phyloP scores from a whole-genome alignment of 495 filamentous ascomycete species.

The Hyaloscypha finlandica region DNA sequence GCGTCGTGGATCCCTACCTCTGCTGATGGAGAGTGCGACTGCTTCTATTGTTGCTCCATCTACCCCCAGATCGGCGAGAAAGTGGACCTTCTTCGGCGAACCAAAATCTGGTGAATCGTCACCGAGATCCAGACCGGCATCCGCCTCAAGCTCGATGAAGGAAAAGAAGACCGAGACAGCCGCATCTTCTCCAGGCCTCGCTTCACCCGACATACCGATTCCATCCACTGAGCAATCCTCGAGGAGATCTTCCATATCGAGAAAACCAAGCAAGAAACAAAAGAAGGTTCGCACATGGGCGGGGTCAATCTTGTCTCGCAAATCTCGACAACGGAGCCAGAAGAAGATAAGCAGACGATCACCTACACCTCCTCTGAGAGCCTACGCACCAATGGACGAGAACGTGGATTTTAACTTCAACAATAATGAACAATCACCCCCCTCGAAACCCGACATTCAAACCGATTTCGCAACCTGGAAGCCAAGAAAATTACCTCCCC shows the following conservation, averaged over 20 bases:
- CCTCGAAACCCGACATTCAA: slow-evolving; percentile 33
- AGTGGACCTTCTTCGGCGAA: slow-evolving; percentile 60
- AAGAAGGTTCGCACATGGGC: slow-evolving; percentile 84
- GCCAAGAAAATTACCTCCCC: slow-evolving; percentile 39
- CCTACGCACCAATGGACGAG: slow-evolving; percentile 20
- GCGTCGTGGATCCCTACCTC: slow-evolving; percentile 52
- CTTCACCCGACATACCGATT: slow-evolving; percentile 11
- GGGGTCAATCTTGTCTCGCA: slow-evolving; percentile 72
- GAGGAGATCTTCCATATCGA: slow-evolving; percentile 32
- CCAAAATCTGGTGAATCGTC: slow-evolving; percentile 41
- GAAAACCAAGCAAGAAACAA: slow-evolving; percentile 67
- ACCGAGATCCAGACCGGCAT: slow-evolving; percentile 41
- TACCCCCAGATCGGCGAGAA: slow-evolving; percentile 49
- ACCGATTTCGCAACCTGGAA: slow-evolving; percentile 47
- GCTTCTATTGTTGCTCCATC: slow-evolving; percentile 37
- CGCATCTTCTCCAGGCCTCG: background rate
- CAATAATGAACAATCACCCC: slow-evolving; percentile 37
- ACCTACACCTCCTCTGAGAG: slow-evolving; percentile 42
- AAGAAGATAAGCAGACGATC: slow-evolving; percentile 39
- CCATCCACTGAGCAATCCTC: slow-evolving; percentile 26
- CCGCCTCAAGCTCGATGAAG: slow-evolving; percentile 40
- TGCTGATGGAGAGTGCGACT: slow-evolving; percentile 38
- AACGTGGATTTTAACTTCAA: slow-evolving; percentile 15
- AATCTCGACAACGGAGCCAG: slow-evolving; percentile 50
- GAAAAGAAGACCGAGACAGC: slow-evolving; percentile 28